Conservation (phyloP, 2,329 filamentous ascomycete genomes). For the Decorospora gaudefroyi region DNA sequence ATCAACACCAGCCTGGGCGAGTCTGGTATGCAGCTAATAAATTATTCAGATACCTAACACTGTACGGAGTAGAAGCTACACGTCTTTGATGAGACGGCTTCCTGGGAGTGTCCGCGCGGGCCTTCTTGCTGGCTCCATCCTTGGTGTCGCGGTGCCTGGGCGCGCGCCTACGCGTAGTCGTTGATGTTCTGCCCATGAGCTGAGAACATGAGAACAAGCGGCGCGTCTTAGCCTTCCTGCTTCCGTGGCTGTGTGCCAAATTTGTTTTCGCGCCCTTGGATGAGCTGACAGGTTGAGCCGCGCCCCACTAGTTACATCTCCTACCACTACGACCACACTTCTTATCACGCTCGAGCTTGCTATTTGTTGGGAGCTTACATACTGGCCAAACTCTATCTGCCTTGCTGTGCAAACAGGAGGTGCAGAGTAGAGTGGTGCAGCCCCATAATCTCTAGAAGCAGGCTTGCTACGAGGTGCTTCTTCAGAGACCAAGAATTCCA, state of each 20-base stretch:
- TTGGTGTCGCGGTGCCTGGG: conserved; percentile 8
- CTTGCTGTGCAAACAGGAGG: conserved; percentile 3
- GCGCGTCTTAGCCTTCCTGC: conserved; percentile 7
- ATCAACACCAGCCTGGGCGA: conserved; percentile 17
- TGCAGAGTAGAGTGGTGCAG: too few relatives aligned
- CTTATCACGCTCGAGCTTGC: conserved; percentile 13
- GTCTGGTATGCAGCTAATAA: conserved; percentile 27
- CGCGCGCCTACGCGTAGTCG: conserved; percentile 19
- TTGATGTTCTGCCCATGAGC: conserved; percentile 7
- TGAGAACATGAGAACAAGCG: conserved; percentile 4
- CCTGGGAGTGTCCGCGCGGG: conserved; percentile 5
- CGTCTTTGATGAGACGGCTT: conserved; percentile 8
- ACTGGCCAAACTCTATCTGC: conserved; percentile 1
- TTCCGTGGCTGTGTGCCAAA: conserved; percentile 25
- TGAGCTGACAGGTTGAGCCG: conserved; percentile 17
- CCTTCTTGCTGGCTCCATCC: conserved; percentile 3
- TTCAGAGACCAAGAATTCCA: conserved; percentile 9
- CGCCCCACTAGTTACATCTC: conserved; percentile 10
- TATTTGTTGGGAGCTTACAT: conserved; percentile 4
- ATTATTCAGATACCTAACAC: conserved; percentile 7
- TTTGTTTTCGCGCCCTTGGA: conserved; percentile 16
- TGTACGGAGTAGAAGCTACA: conserved; percentile 3
- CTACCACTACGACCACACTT: conserved; percentile 8
- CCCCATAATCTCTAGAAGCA: neutral
- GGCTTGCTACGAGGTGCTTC: neutral